phyloP scores from a whole-genome alignment of 495 filamentous ascomycete genomes.

The Daldinia childiae region DNA sequence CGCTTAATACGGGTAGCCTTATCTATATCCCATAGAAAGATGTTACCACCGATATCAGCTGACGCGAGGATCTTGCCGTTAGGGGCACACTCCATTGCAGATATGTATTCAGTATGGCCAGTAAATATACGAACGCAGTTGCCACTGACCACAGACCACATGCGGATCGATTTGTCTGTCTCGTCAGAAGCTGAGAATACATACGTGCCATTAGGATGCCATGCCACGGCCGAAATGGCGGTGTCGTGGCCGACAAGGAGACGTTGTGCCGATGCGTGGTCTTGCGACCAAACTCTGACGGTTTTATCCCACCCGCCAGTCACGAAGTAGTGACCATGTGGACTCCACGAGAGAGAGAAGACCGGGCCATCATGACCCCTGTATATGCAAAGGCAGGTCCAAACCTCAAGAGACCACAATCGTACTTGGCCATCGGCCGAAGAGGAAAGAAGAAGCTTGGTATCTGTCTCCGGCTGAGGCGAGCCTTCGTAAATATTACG shows the following conservation, averaged over 20 bases:
- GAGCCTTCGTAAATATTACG: conserved; percentile 56
- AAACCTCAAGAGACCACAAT: conserved; percentile 91
- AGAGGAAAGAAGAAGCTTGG: conserved; percentile 82
- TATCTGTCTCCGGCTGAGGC: conserved; percentile 66
- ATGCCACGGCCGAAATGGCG: conserved; percentile 82
- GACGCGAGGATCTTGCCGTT: conserved; percentile 88
- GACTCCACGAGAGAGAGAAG: conserved; percentile 89
- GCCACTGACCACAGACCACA: conserved; percentile 93
- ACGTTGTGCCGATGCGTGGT: conserved; percentile 87
- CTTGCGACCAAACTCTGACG: conserved; percentile 87
- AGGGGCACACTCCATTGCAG: conserved; percentile 81
- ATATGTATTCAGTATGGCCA: conserved; percentile 87
- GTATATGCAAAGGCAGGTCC: conserved; percentile 90
- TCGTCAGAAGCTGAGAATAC: conserved; percentile 84
- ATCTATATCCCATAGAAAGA: conserved; percentile 91
- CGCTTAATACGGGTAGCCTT: conserved; percentile 85
- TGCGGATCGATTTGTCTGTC: conserved; percentile 88
- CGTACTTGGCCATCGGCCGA: conserved; percentile 88
- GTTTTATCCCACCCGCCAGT: conserved; percentile 87
- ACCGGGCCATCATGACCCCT: conserved; percentile 89
- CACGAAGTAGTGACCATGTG: conserved; percentile 95
- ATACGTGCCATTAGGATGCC: conserved; percentile 93
- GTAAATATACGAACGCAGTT: conserved; percentile 90
- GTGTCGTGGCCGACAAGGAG: conserved; percentile 92
- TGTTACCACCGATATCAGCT: conserved; percentile 83